These are phyloP conservation scores for Eucalyptus cloeziana DNA, from an alignment of 345 rosid genomes.

Conservation along the genomic window DNA sequence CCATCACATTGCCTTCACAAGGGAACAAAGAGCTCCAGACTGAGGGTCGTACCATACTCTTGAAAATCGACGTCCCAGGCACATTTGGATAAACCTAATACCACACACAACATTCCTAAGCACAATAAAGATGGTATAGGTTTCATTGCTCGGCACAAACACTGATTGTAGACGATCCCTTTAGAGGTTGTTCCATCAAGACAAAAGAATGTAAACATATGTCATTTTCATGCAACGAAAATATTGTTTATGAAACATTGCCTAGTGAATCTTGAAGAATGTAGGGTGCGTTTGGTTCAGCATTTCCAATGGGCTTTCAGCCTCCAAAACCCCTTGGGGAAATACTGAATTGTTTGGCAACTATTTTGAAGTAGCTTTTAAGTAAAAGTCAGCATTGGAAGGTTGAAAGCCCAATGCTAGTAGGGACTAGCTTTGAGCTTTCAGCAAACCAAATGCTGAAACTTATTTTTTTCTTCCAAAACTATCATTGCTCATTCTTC, in stretches of 20 bases:
- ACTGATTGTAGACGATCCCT: not conserved
- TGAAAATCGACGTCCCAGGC: not conserved
- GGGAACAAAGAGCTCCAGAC: slow-evolving; percentile 5
- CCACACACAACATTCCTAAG: not conserved
- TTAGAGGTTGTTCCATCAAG: not conserved
- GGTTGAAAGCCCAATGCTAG: no score
- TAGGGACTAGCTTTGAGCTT: no score
- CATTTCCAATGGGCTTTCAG: no score
- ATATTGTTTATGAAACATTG: not conserved
- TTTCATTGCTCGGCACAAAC: not conserved
- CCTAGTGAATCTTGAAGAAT: not conserved
- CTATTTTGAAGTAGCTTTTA: no score
- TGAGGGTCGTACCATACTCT: not conserved
- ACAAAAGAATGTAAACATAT: not conserved
- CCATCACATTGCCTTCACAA: slow-evolving; percentile 3
- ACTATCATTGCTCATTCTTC: no score
- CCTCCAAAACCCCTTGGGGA: no score
- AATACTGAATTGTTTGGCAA: no score
- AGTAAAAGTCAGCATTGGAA: no score
- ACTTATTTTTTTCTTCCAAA: no score
- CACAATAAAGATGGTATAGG: not conserved
- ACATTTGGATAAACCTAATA: not conserved
- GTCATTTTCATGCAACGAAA: not conserved
- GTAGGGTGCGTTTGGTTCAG: not conserved
- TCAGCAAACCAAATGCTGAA: no score